These are phyloP conservation scores for Aspergillus sp. DNA, from an alignment of 2,329 filamentous ascomycete genomes.

Conservation along the genomic window DNA sequence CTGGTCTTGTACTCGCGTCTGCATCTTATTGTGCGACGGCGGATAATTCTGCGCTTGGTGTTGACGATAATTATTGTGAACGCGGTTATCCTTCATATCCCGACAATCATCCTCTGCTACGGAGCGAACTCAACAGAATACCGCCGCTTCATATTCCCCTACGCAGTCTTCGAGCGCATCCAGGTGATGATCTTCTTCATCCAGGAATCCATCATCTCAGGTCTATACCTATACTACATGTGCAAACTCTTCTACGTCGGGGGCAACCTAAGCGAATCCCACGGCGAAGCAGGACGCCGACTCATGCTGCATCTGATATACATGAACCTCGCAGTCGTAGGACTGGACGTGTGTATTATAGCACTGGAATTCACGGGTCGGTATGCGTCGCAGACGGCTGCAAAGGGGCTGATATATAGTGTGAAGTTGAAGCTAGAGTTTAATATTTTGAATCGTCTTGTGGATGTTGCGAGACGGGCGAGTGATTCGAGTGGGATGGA, in stretches of 20 bases:
- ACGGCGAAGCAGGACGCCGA: neutral
- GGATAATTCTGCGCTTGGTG: conserved; percentile 47
- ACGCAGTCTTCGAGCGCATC: conserved; percentile 38
- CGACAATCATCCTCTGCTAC: conserved; percentile 55
- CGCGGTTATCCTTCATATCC: conserved; percentile 51
- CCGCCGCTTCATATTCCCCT: conserved; percentile 27
- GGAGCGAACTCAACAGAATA: conserved; percentile 25
- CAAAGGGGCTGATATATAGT: conserved; percentile 48
- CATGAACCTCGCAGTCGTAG: neutral
- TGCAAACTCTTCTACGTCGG: neutral
- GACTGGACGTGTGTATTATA: neutral
- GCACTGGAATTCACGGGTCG: neutral
- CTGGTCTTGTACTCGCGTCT: conserved; percentile 63
- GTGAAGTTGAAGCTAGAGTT: conserved; percentile 52
- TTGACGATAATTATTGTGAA: conserved; percentile 59
- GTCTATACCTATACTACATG: neutral
- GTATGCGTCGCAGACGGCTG: conserved; percentile 15
- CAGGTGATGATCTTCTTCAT: neutral
- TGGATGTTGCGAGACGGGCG: conserved; percentile 25
- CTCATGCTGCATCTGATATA: neutral
- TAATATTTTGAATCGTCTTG: conserved; percentile 33
- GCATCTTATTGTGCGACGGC: conserved; percentile 55
- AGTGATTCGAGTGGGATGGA: neutral
- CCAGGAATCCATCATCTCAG: neutral
- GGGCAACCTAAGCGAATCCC: neutral